Evolutionary conservation across 129 eudicot species (phyloP), one percentile per base, ranked within the genome.

Genomic region (Erigeron canadensis): DNA sequence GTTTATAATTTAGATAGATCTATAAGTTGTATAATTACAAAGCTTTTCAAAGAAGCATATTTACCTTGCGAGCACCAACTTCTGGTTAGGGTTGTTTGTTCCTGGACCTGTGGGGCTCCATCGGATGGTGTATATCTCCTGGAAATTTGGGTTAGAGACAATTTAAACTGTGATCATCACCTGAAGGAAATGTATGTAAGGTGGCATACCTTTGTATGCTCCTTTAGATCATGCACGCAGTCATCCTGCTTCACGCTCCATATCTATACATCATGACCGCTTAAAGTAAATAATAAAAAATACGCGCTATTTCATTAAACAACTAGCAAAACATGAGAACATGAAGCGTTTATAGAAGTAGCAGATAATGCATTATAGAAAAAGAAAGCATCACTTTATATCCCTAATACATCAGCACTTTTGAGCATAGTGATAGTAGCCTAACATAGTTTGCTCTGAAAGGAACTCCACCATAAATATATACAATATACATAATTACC

Each of bases 71-170:
- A 91, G 86, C 54, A 91, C 70, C 75, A 86, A 72, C 16, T 70
- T 85, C 75, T 84, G 94, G 73, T 91, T 91, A 17, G 97, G 96
- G 69, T 86, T 88, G 79, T 81, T 88, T 22, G 97, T 84, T 28
- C 91, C 96, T 19, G 92, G 88, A 37, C 97, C 97, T 43, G 94
- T 84, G 47, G 97, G 97, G 77, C 97, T 91, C 97, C 97, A 91
- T 85, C 89, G 77, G 69, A 91, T 87, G 68, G 96, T 88, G 80
- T 91, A 91, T 71, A 91, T 88, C 74, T 91, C 97, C 97, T 91
- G 62, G 46, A 84, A 66, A 69, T 46, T 22, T 43, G 59, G 34
- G 58, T 78, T 57, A 77, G 16, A 8, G 45, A 53, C 12, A 53
- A 66, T n/a, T n/a, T 21, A 41, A 28, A 28, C n/a, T n/a, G 8